phyloP scores from a whole-genome alignment of 2,329 filamentous ascomycete genomes.

The Alternaria novae-zelandiae region DNA sequence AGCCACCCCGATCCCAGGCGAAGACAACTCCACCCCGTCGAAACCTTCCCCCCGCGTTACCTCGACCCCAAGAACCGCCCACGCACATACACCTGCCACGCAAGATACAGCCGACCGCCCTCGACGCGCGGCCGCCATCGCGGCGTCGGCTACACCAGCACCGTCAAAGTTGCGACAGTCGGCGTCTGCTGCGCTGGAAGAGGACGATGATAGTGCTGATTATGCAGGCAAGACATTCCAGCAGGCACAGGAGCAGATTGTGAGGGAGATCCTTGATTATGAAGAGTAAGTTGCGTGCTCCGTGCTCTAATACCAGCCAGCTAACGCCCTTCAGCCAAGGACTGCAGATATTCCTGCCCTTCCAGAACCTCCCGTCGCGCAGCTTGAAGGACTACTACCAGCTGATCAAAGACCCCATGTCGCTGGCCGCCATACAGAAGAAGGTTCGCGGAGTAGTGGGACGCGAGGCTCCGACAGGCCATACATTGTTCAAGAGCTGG shows the following conservation, averaged over 20 bases:
- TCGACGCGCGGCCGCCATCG: conserved; percentile 38
- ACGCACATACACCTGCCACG: conserved; percentile 24
- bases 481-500: conserved; percentile 82
- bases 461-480: conserved; percentile 64
- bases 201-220: conserved; percentile 27
- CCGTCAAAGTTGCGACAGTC: conserved; percentile 43
- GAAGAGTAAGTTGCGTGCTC: conserved; percentile 51
- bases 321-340: conserved; percentile 53
- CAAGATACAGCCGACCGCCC: conserved; percentile 39
- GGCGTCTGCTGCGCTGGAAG: conserved; percentile 29
- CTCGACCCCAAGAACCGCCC: conserved; percentile 31
- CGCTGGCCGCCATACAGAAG: conserved; percentile 78
- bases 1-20: conserved; percentile 74
- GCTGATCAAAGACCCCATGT: conserved; percentile 80
- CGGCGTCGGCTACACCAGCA: conserved; percentile 37
- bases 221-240: conserved; percentile 72
- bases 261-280: conserved; percentile 73
- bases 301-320: background rate
- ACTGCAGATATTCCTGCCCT: conserved; percentile 74
- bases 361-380: conserved; percentile 78
- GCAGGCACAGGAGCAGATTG: conserved; percentile 83
- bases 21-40: conserved; percentile 47
- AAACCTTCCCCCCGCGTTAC: conserved; percentile 37
- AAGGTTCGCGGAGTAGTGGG: conserved; percentile 75
- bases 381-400: conserved; percentile 85